Percentiles rank a stretch among this genome's conserved stretches.
Conservation (phyloP, 257 asterid species). For the Thymus mandschuricus region DNA sequence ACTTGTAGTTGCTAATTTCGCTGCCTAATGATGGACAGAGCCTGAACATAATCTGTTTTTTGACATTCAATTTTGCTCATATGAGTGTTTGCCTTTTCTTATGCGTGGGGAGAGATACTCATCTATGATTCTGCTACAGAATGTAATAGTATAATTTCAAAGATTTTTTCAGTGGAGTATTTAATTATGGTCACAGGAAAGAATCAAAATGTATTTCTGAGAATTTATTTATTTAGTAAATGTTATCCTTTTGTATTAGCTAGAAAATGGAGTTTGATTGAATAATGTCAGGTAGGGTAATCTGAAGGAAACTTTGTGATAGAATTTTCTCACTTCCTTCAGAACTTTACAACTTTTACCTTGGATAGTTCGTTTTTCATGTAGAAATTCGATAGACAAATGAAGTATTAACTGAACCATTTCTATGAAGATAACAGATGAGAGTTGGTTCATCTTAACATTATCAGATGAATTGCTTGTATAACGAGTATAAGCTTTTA, state of each 20-base stretch:
- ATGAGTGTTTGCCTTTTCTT: not conserved
- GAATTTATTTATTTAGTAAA: not conserved
- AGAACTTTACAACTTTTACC: conserved; percentile 10
- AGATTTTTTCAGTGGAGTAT: not conserved
- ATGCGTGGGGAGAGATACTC: not conserved
- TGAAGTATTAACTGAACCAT: not conserved
- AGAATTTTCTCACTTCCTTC: not conserved
- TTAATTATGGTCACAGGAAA: not conserved
- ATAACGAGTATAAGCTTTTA: conserved; percentile 10
- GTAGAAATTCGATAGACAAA: not conserved
- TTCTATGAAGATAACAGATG: not conserved
- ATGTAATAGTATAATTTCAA: not conserved
- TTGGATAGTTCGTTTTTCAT: not conserved
- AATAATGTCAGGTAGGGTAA: not conserved
- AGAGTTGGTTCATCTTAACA: conserved; percentile 7
- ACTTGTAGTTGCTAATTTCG: not conserved
- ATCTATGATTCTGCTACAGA: not conserved
- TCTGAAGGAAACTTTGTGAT: not conserved
- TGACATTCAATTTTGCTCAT: not conserved
- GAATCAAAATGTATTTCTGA: not conserved
- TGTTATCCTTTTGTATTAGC: not conserved
- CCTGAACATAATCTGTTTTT: conserved; percentile 1
- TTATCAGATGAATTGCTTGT: not conserved
- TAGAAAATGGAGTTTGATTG: conserved; percentile 2
- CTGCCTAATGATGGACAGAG: not conserved